phyloP scores from a whole-genome alignment of 1,284 basidiomycete genomes.

The Leccinum pachyderme region DNA sequence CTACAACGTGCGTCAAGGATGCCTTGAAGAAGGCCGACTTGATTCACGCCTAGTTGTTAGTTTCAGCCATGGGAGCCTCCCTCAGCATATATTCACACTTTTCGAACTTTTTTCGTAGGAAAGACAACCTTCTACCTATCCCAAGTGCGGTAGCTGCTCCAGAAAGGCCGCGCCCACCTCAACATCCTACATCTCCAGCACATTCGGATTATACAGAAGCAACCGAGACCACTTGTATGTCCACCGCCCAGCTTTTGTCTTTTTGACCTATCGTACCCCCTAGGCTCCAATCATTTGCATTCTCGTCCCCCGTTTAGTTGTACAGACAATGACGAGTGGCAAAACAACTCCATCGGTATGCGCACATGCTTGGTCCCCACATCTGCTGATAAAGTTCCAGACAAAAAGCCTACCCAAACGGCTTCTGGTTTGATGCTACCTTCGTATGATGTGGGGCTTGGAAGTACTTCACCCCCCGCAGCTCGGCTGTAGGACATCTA shows the following conservation, averaged over 20 bases:
- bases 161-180: background rate
- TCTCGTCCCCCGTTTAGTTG: background rate
- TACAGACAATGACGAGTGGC: background rate
- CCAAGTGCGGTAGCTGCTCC: background rate
- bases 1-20: background rate
- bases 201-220: background rate
- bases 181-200: background rate
- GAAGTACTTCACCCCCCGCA: background rate
- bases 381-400: background rate
- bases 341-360: background rate
- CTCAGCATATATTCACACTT: background rate
- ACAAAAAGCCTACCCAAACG: background rate
- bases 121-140: background rate
- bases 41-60: background rate
- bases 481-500: background rate
- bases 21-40: background rate
- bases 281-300: background rate
- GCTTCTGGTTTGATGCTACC: background rate
- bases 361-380: background rate
- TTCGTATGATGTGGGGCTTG: background rate
- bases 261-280: background rate
- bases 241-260: background rate
- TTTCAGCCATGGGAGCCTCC: background rate
- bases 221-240: conserved; percentile 1
- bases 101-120: background rate